phyloP scores from a whole-genome alignment of 2,329 filamentous ascomycete genomes.

The Sporothrix mexicana region DNA sequence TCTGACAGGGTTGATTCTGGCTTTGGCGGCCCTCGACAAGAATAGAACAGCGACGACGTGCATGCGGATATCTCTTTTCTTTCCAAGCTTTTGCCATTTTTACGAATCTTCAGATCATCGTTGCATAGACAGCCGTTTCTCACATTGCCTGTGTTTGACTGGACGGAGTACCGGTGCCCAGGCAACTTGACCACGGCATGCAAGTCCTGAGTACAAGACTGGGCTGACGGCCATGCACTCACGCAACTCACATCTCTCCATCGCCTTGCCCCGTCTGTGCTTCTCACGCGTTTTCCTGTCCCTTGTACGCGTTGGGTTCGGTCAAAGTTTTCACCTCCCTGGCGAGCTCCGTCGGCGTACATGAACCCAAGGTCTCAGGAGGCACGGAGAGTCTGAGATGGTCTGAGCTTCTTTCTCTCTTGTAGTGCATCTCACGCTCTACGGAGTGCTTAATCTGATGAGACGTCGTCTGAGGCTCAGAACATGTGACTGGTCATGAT shows the following conservation, averaged over 20 bases:
- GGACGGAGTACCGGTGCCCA: background rate
- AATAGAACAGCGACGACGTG: background rate
- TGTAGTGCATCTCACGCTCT: background rate
- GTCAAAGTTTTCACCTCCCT: constrained; percentile 26
- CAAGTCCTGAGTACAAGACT: background rate
- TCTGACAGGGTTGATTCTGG: background rate
- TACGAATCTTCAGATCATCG: background rate
- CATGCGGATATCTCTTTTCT: too few species aligned
- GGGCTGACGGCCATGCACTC: constrained; percentile 7
- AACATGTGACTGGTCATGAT: constrained; percentile 21
- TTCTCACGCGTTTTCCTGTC: constrained; percentile 23
- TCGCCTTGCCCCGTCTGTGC: constrained; percentile 14
- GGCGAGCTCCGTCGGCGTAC: constrained; percentile 15
- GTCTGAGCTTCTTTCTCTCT: background rate
- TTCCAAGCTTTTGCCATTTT: too few species aligned
- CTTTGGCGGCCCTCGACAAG: background rate
- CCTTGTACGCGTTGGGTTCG: background rate
- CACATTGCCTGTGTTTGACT: background rate
- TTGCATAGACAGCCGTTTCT: background rate
- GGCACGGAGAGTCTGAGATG: background rate
- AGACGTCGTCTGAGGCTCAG: constrained; percentile 12
- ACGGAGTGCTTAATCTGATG: too few species aligned
- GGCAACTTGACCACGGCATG: constrained; percentile 9
- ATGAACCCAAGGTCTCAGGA: constrained; percentile 18
- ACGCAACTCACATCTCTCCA: background rate